phyloP scores from a whole-genome alignment of 495 filamentous ascomycete species.

The Neurospora sp. region DNA sequence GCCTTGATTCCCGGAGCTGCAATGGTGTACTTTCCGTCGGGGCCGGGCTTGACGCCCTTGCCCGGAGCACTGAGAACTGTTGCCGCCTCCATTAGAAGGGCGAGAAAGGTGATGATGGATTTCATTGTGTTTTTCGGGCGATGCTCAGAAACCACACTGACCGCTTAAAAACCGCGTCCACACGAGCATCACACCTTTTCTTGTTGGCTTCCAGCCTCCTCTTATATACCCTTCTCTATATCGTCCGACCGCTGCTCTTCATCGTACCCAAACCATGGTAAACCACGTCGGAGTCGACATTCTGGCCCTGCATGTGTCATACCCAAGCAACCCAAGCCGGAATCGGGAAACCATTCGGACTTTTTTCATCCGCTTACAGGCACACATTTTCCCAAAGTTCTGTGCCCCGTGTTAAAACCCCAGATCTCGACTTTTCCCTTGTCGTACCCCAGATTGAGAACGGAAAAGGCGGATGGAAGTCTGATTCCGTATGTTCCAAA shows the following conservation, averaged over 20 bases:
- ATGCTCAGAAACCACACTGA: background rate
- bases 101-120: slow-evolving; percentile 5
- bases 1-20: slow-evolving; percentile 40
- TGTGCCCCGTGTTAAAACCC: background rate
- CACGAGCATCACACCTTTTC: background rate
- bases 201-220: background rate
- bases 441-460: background rate
- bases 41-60: slow-evolving; percentile 15
- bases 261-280: background rate
- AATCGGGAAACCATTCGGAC: background rate
- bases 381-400: background rate
- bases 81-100: slow-evolving; percentile 8
- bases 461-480: background rate
- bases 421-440: background rate
- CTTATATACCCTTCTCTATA: background rate
- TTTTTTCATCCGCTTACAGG: background rate
- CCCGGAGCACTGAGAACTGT: background rate
- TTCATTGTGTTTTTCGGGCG: slow-evolving; percentile 4
- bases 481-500: background rate
- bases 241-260: background rate
- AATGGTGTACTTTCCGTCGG: slow-evolving; percentile 39
- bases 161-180: background rate
- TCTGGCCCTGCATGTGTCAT: background rate
- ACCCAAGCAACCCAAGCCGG: background rate
- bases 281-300: background rate